Evolutionary conservation across 257 asterid genomes (phyloP).

Genomic region (Plantago ovata): DNA sequence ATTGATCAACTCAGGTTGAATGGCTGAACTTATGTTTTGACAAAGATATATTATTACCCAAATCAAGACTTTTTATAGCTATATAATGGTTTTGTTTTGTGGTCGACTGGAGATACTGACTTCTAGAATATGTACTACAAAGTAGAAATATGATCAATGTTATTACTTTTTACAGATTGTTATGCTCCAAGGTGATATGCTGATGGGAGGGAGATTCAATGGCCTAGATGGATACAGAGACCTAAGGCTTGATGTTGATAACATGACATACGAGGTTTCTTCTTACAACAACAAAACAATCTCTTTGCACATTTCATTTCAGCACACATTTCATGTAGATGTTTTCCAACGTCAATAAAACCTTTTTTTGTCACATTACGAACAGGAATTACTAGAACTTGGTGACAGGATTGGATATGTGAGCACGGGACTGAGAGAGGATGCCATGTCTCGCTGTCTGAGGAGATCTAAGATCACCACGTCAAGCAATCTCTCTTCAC

Average conservation of each 20-base stretch:
- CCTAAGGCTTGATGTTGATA: conserved; percentile 72
- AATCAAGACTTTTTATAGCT: too few species aligned
- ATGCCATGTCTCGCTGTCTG: conserved; percentile 55
- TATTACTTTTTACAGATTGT: conserved; percentile 46
- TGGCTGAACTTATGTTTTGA: too few species aligned
- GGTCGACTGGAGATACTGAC: too few species aligned
- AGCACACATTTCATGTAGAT: too few species aligned
- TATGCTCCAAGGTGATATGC: conserved; percentile 57
- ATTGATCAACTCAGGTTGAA: too few species aligned
- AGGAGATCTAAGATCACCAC: conserved; percentile 40
- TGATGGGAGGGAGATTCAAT: conserved; percentile 58
- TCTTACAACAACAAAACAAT: not conserved
- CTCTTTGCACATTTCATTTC: not conserved
- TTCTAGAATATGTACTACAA: too few species aligned
- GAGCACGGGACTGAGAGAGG: conserved; percentile 77
- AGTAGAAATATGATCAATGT: not conserved
- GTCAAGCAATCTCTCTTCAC: conserved; percentile 27
- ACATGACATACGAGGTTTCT: conserved; percentile 83
- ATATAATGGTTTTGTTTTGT: too few species aligned
- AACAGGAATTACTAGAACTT: conserved; percentile 85
- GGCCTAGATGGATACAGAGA: conserved; percentile 52
- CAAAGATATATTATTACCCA: too few species aligned
- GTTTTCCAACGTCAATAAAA: too few species aligned
- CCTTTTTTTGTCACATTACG: not conserved
- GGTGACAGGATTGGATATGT: conserved; percentile 82